Percentiles rank a stretch among this genome's conserved stretches.
Conservation (phyloP, 2,329 filamentous ascomycete genomes). For the Phyllosticta capitalensis region DNA sequence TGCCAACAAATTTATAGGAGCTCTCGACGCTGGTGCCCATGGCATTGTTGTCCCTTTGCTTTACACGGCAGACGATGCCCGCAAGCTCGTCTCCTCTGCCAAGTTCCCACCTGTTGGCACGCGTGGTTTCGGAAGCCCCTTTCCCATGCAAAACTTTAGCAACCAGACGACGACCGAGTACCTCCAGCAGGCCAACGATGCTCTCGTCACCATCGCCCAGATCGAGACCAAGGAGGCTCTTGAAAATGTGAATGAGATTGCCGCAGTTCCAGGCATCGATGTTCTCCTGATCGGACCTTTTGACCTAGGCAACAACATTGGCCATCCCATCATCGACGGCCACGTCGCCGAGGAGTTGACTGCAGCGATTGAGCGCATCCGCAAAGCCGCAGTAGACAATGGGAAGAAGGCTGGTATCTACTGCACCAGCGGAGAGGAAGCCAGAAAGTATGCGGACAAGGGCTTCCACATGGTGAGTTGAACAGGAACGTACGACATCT, state of each 20-base stretch:
- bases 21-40: conserved; percentile 51
- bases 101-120: conserved; percentile 48
- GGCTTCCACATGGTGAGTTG: conserved; percentile 47
- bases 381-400: conserved; percentile 40
- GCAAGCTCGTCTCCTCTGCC: conserved; percentile 40
- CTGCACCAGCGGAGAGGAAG: conserved; percentile 42
- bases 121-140: conserved; percentile 49
- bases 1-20: conserved; percentile 26
- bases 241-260: conserved; percentile 36
- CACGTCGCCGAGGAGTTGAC: conserved; percentile 42
- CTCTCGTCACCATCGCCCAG: conserved; percentile 41
- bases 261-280: conserved; percentile 43
- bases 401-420: conserved; percentile 49
- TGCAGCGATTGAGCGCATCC: conserved; percentile 42
- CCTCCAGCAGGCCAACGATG: conserved; percentile 45
- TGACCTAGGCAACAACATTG: conserved; percentile 50
- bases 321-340: conserved; percentile 39
- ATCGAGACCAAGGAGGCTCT: conserved; percentile 37
- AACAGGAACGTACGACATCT: neutral
- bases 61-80: conserved; percentile 44
- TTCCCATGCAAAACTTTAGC: conserved; percentile 39
- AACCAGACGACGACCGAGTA: conserved; percentile 38
- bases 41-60: conserved; percentile 48
- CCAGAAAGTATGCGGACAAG: conserved; percentile 41
- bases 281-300: conserved; percentile 46